A percentile compares a stretch with the other conserved stretches of the same genome.
Evolutionary conservation across 176 grass and related monocot species (phyloP).

Genomic region (Oryza australiensis): DNA sequence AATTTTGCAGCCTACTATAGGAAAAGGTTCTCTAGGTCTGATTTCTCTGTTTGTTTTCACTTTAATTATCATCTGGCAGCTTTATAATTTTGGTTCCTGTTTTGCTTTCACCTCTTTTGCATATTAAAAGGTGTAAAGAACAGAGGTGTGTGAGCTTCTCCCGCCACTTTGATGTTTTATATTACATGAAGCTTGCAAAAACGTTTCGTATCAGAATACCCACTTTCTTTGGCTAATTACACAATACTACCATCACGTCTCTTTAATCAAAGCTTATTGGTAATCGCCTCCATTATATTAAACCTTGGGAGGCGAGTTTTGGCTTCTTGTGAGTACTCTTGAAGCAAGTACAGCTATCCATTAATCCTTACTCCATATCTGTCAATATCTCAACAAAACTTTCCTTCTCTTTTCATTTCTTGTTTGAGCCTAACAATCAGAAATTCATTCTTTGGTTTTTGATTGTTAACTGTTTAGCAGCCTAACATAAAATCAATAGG

Average conservation of each 20-base stretch:
- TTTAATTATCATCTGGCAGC: constrained; percentile 58
- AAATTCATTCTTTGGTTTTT: background rate
- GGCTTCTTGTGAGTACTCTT: constrained; percentile 44
- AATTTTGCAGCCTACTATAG: constrained; percentile 34
- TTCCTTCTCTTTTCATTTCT: background rate
- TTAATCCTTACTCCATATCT: constrained; percentile 22
- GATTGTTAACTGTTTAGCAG: background rate
- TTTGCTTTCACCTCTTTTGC: constrained; percentile 45
- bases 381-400: constrained; percentile 6
- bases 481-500: background rate
- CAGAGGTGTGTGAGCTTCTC: constrained; percentile 35
- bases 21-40: constrained; percentile 38
- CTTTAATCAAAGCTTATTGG: constrained; percentile 54
- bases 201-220: constrained; percentile 12
- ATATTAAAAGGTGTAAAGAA: constrained; percentile 44
- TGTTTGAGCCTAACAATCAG: background rate
- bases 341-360: constrained; percentile 39
- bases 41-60: constrained; percentile 37
- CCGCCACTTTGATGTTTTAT: constrained; percentile 48
- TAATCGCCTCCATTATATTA: constrained; percentile 45
- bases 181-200: constrained; percentile 42
- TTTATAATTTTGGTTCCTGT: constrained; percentile 51
- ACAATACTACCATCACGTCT: constrained; percentile 36
- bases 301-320: constrained; percentile 42
- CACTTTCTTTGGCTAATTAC: constrained; percentile 33